Percentiles rank a stretch among this genome's conserved stretches.
Conservation (phyloP, 23 red algal species). For the Porphyridium purpureum region DNA sequence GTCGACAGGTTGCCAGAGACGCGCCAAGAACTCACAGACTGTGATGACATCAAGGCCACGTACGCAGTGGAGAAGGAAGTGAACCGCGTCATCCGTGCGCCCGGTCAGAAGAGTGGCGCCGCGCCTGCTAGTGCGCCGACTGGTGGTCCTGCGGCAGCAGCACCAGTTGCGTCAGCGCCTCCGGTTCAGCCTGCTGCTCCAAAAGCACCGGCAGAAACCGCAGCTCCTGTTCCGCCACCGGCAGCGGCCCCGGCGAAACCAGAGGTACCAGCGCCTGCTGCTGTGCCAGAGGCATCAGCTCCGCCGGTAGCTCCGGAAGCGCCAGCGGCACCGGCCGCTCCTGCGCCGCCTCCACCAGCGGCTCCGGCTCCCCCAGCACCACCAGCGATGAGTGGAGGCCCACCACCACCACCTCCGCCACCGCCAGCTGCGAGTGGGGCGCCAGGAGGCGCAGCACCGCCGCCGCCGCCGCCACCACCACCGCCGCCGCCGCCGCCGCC, state of each 20-base stretch:
- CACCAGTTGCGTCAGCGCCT: too few relatives aligned
- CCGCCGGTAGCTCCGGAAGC: background rate
- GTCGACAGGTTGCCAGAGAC: slow-evolving; percentile 17
- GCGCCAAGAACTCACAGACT: background rate
- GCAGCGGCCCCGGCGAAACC: too few relatives aligned
- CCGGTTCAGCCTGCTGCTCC: too few relatives aligned
- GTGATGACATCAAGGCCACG: background rate
- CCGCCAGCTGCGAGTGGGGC: background rate
- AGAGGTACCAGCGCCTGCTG: too few relatives aligned
- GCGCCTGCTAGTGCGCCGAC: background rate
- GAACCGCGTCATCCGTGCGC: background rate
- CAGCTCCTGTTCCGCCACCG: too few relatives aligned
- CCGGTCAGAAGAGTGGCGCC: background rate
- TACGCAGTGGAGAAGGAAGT: background rate
- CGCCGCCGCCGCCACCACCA: background rate
- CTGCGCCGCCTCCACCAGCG: background rate
- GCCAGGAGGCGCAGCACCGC: background rate
- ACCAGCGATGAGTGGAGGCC: background rate
- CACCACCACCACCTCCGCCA: background rate
- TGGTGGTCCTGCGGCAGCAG: too few relatives aligned
- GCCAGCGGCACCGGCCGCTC: background rate
- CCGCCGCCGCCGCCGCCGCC: background rate
- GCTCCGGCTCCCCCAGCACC: background rate
- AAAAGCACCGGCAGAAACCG: too few relatives aligned
- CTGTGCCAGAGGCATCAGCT: background rate